phyloP scores from a whole-genome alignment of 352 stramenopile species.

The Pythium dissimile region DNA sequence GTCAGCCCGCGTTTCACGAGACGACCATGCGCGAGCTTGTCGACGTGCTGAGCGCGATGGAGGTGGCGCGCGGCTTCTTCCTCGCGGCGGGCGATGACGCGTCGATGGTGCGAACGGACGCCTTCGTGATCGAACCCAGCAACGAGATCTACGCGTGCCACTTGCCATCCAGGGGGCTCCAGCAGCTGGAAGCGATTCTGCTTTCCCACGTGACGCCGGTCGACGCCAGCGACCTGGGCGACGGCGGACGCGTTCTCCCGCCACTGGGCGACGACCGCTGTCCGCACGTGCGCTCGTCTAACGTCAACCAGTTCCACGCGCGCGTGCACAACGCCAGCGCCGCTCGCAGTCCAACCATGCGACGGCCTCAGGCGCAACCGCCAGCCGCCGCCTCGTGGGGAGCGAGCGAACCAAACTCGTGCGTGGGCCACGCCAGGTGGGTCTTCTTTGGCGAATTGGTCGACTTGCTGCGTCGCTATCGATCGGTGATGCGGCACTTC shows the following conservation, averaged over 20 bases:
- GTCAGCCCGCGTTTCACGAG: conserved; percentile 48
- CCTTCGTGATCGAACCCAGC: conserved; percentile 38
- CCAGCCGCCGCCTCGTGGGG: not conserved
- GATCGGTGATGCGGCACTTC: conserved; percentile 60
- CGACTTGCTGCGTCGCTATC: conserved; percentile 56
- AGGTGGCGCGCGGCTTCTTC: conserved; percentile 46
- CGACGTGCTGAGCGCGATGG: conserved; percentile 34
- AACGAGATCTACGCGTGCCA: conserved; percentile 59
- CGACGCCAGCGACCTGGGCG: not conserved
- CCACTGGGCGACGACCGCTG: not conserved
- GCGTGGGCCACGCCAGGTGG: conserved; percentile 24
- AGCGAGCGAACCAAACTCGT: not conserved
- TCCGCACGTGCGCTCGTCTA: conserved; percentile 32
- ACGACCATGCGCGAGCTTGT: conserved; percentile 60
- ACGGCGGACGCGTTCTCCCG: not conserved
- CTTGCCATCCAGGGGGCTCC: conserved; percentile 40
- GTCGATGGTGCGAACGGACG: conserved; percentile 33
- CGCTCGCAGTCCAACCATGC: conserved; percentile 38
- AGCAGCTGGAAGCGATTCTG: conserved; percentile 53
- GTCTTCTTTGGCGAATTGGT: conserved; percentile 61
- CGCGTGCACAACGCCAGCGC: conserved; percentile 47
- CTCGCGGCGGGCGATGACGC: conserved; percentile 39
- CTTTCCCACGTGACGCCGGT: conserved; percentile 23
- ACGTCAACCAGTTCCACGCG: conserved; percentile 58
- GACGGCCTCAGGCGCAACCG: not conserved